Conservation (phyloP, 306 rosid species). For the Coriaria nepalensis region DNA sequence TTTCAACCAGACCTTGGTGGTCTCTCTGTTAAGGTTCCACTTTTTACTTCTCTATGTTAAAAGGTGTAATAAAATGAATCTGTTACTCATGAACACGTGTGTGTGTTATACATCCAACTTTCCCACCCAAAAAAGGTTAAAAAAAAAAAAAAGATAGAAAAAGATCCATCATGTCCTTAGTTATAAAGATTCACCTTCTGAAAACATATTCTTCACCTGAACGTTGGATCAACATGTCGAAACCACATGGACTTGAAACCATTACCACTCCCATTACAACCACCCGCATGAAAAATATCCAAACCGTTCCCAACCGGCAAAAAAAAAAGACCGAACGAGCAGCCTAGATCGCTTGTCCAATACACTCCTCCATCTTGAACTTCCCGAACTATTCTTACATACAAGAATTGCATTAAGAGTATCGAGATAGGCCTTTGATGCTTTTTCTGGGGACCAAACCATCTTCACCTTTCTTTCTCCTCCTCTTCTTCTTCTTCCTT, state of each 20-base stretch:
- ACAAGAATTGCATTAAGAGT: constrained; percentile 66
- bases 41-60: too few species aligned
- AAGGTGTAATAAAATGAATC: too few species aligned
- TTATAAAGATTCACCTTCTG: constrained; percentile 22
- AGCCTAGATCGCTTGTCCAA: constrained; percentile 31
- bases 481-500: background rate
- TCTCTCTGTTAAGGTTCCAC: too few species aligned
- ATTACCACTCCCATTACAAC: constrained; percentile 16
- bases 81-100: too few species aligned
- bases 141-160: background rate
- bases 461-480: constrained; percentile 41
- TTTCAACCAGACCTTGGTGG: too few species aligned
- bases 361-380: constrained; percentile 44
- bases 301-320: constrained; percentile 78
- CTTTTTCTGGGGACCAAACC: constrained; percentile 85
- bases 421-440: constrained; percentile 73
- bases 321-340: constrained; percentile 52
- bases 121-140: background rate
- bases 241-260: constrained; percentile 33
- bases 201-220: constrained; percentile 66
- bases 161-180: background rate
- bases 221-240: constrained; percentile 52
- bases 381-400: constrained; percentile 42
- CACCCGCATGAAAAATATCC: constrained; percentile 46
- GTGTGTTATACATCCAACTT: too few species aligned